Evolutionary conservation across 345 rosid genomes (phyloP), one percentile per base, ranked within the genome.

Genomic region (Psidium friedrichsthalianum): DNA sequence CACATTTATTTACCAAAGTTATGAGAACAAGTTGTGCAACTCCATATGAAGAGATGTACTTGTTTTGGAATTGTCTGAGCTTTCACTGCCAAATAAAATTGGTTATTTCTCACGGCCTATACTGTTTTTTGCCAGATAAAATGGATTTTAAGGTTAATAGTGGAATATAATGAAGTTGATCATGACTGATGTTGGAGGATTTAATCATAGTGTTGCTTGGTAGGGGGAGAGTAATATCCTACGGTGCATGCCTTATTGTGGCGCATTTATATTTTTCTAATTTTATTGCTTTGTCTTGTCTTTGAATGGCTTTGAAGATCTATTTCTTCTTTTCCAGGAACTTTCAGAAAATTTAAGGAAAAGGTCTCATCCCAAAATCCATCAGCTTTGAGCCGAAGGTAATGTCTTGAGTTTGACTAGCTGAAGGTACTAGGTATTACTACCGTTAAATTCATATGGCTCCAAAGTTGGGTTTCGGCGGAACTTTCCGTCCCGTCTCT

Each of bases 271-370:
- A 2, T 32, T 64, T 64, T 64, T 16, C 76, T 16, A 24, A 64
- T 16, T 16, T 8, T 64, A 32, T 18, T 32, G 22, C 44, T 64
- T 29, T 3, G 14, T 32, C 22, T 64, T 64, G 1, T 29, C 24
- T 2, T 29, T 3, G 11, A 64, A 64, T 64, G 44, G 76, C 7
- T 64, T n/a, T 64, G 76, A 64, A 16, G 22, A 64, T 64, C 12
- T 24, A 36, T 56, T 1, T 86, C 8, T 0, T 16, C 76, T 16
- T 1, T 86, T 74, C 42, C 90, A 95, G 99, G 94, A 85, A 96
- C 96, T 83, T 96, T 91, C 84, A 93, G 96, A 89, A 95, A 93
- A 87, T 96, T 93, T 85, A 96, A 96, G 90, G 98, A 91, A 87
- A 94, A 90, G 83, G 29, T 92, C 86, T 92, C 84, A 74, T 86